phyloP scores from a whole-genome alignment of 139 green algal species.

The Cymbomonas tetramitiformis region DNA sequence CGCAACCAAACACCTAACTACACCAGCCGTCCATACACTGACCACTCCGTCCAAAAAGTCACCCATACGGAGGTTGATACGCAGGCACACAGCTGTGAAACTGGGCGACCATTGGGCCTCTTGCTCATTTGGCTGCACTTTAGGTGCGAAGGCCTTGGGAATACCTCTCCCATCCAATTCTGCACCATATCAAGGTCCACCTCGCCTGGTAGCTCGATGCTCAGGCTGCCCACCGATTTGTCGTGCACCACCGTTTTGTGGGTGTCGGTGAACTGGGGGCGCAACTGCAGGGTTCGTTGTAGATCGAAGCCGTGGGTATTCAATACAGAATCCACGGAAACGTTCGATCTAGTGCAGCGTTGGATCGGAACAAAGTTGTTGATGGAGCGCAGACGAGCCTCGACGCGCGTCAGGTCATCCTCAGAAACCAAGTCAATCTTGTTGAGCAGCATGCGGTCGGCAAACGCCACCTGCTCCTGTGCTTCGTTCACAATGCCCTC shows the following conservation, averaged over 20 bases:
- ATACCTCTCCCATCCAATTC: constrained; percentile 70
- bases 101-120: too few species aligned
- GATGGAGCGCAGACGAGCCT: constrained; percentile 36
- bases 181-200: constrained; percentile 86
- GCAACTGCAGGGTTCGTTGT: too few species aligned
- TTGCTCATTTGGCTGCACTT: too few species aligned
- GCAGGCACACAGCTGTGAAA: too few species aligned
- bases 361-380: constrained; percentile 64
- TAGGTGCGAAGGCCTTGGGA: too few species aligned
- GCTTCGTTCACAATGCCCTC: constrained; percentile 70
- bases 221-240: constrained; percentile 47
- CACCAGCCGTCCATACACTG: too few species aligned
- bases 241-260: too few species aligned
- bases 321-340: constrained; percentile 76
- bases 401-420: background rate
- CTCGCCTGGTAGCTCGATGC: constrained; percentile 62
- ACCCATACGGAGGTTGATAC: too few species aligned
- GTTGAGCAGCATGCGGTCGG: constrained; percentile 87
- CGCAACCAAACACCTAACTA: too few species aligned
- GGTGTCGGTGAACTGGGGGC: too few species aligned
- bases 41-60: too few species aligned
- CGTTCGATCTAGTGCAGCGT: constrained; percentile 32
- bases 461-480: constrained; percentile 84
- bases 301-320: constrained; percentile 85
- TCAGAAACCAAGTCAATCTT: constrained; percentile 38